Conservation (phyloP, 805 yeast genomes). For the Hanseniaspora nectarophila region DNA sequence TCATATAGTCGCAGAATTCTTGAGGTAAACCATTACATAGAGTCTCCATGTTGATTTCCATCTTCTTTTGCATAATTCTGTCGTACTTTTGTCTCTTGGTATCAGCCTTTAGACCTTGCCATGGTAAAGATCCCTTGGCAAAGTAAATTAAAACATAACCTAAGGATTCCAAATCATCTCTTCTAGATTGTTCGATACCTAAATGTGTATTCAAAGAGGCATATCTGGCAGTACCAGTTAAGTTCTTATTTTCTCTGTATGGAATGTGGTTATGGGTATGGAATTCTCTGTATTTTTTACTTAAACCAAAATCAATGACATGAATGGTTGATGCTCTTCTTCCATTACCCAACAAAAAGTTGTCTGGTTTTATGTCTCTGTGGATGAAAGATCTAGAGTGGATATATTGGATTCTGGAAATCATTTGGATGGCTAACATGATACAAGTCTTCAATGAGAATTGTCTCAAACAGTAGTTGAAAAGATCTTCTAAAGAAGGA, state of each 20-base stretch:
- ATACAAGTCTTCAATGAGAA: slow-evolving; percentile 88
- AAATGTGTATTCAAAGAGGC: slow-evolving; percentile 91
- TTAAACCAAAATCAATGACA: slow-evolving; percentile 87
- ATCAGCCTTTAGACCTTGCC: slow-evolving; percentile 97
- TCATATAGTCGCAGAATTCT: slow-evolving; percentile 78
- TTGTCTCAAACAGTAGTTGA: slow-evolving; percentile 89
- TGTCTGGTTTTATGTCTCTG: slow-evolving; percentile 77
- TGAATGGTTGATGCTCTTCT: slow-evolving; percentile 90
- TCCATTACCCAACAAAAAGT: slow-evolving; percentile 77
- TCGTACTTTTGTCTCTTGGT: slow-evolving; percentile 95
- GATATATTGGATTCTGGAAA: slow-evolving; percentile 86
- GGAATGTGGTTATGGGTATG: slow-evolving; percentile 90
- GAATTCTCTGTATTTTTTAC: slow-evolving; percentile 88
- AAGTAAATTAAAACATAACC: slow-evolving; percentile 92
- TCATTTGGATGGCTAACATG: slow-evolving; percentile 83
- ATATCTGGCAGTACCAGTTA: slow-evolving; percentile 95
- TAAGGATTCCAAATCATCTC: slow-evolving; percentile 90
- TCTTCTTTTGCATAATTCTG: slow-evolving; percentile 87
- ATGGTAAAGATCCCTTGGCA: slow-evolving; percentile 89
- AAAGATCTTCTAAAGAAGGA: slow-evolving; percentile 87
- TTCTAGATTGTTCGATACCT: slow-evolving; percentile 91
- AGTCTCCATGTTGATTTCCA: slow-evolving; percentile 75
- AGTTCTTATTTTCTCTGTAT: slow-evolving; percentile 87
- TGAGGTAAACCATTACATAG: slow-evolving; percentile 85
- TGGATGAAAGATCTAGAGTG: slow-evolving; percentile 89